These are phyloP conservation scores for Scedosporium aurantiacum DNA, from an alignment of 2,329 filamentous ascomycete species.

Conservation along the genomic window DNA sequence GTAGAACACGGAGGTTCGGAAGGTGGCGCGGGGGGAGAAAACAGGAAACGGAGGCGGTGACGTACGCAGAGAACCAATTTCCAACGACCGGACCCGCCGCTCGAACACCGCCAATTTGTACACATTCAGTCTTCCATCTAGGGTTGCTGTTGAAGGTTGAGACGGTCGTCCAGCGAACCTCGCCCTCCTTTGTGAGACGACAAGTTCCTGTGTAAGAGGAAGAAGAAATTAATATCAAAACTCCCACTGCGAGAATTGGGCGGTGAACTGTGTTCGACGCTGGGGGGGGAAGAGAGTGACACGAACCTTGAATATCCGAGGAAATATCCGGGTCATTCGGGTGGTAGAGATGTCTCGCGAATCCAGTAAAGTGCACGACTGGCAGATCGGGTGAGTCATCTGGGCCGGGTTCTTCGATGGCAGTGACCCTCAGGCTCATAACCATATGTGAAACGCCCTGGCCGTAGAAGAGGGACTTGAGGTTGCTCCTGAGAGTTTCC, in stretches of 20 bases:
- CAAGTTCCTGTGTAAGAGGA: slow-evolving; percentile 39
- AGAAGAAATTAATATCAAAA: background rate
- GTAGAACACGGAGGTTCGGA: background rate
- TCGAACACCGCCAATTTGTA: slow-evolving; percentile 59
- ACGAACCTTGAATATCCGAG: slow-evolving; percentile 1
- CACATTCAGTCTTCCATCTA: slow-evolving; percentile 64
- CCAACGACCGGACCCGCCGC: slow-evolving; percentile 60
- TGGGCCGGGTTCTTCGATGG: slow-evolving; percentile 46
- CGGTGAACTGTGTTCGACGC: no score
- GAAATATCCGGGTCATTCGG: slow-evolving; percentile 21
- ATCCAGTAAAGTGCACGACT: slow-evolving; percentile 57
- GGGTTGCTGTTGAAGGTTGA: slow-evolving; percentile 54
- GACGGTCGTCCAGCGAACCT: slow-evolving; percentile 63
- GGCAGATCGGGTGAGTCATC: slow-evolving; percentile 48
- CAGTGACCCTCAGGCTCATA: slow-evolving; percentile 53
- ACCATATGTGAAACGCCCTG: slow-evolving; percentile 55
- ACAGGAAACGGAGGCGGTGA: background rate
- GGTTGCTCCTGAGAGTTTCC: slow-evolving; percentile 35
- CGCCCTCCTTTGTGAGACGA: slow-evolving; percentile 54
- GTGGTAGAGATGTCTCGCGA: slow-evolving; percentile 49
- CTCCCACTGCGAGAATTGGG: no score
- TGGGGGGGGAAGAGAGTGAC: background rate
- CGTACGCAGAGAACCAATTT: slow-evolving; percentile 66
- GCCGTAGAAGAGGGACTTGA: slow-evolving; percentile 33
- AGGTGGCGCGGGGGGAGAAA: background rate